Evolutionary conservation across 2,329 filamentous ascomycete genomes (phyloP).

Genomic region (Fusarium sulawesiense): DNA sequence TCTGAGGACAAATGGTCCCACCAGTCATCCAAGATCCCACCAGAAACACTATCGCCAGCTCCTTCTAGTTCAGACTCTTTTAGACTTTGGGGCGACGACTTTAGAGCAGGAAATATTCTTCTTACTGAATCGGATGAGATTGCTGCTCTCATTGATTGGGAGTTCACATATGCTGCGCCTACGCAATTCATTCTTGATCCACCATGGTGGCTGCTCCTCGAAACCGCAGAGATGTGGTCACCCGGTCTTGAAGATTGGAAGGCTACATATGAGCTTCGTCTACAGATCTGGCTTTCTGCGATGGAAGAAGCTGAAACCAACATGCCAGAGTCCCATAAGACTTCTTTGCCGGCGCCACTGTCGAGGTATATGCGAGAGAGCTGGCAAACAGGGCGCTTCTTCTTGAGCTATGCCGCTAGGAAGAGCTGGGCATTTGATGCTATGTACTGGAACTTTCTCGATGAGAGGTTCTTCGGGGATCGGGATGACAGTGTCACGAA

Average conservation of each 20-base stretch:
- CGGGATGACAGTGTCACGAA: constrained; percentile 11
- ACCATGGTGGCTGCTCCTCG: constrained; percentile 26
- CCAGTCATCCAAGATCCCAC: constrained; percentile 19
- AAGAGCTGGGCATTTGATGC: not conserved
- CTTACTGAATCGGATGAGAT: constrained; percentile 43
- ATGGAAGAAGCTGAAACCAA: not conserved
- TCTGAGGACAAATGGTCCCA: constrained; percentile 49
- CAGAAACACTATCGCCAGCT: constrained; percentile 24
- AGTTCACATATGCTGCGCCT: constrained; percentile 52
- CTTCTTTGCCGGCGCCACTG: not conserved
- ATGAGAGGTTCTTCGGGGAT: constrained; percentile 43
- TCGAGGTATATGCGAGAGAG: not conserved
- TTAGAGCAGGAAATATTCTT: constrained; percentile 50
- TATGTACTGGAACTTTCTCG: not conserved
- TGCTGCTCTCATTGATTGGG: constrained; percentile 52
- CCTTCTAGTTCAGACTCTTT: constrained; percentile 27
- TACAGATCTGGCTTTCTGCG: not conserved
- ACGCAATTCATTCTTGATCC: constrained; percentile 51
- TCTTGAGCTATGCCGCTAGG: not conserved
- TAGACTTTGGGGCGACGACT: constrained; percentile 51
- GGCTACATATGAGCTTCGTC: not conserved
- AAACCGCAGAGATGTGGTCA: not conserved
- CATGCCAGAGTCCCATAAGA: not conserved
- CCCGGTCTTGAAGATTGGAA: not conserved
- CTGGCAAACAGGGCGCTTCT: not conserved